These are phyloP conservation scores for Cyberlindnera petersonii DNA, from an alignment of 805 yeast genomes.

Conservation along the genomic window DNA sequence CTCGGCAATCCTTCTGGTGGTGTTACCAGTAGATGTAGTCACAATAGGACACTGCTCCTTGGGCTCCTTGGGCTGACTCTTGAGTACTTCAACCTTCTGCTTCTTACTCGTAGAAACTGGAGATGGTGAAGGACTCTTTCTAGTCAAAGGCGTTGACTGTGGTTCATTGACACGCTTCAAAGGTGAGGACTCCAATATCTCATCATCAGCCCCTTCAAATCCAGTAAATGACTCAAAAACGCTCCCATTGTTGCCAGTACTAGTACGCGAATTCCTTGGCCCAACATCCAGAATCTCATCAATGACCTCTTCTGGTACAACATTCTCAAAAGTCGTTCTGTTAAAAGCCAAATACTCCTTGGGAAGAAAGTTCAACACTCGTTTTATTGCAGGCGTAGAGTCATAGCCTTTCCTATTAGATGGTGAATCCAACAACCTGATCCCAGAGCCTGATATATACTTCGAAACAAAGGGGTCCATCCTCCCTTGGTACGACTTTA, in stretches of 20 bases:
- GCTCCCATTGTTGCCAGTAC: background rate
- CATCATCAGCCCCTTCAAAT: no score
- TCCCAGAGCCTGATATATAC: background rate
- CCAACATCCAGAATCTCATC: background rate
- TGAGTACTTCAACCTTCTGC: background rate
- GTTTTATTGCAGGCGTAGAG: background rate
- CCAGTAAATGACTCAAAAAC: no score
- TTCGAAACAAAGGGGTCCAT: conserved; percentile 5
- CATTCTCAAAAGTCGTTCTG: background rate
- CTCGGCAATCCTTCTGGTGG: conserved; percentile 1
- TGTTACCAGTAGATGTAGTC: background rate
- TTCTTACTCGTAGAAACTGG: background rate
- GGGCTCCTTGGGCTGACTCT: background rate
- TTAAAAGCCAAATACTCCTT: background rate
- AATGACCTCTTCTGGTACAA: background rate
- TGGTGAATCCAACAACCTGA: background rate
- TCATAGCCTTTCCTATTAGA: background rate
- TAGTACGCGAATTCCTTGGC: background rate
- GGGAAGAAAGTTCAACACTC: background rate
- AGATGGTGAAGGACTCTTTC: background rate
- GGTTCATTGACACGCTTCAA: background rate
- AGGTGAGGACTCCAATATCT: background rate
- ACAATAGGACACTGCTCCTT: background rate
- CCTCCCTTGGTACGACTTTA: conserved; percentile 1
- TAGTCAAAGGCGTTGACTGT: background rate